Evolutionary conservation across 305 asterid species (phyloP), one percentile per base, ranked within the genome.

Genomic region (Lippia alba): DNA sequence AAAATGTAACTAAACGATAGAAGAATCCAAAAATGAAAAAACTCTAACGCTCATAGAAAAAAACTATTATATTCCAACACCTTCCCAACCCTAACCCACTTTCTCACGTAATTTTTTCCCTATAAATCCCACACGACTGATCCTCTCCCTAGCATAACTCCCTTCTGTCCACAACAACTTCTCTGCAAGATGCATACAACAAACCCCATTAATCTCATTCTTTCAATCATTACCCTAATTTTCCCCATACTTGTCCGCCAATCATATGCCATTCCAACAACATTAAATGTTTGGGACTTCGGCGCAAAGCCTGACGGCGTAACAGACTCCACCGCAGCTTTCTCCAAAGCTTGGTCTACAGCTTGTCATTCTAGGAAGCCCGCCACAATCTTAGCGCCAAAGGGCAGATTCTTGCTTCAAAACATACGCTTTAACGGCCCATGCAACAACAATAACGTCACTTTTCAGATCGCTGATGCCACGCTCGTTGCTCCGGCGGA

Each of bases 261-360:
- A n/a, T n/a, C n/a, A n/a, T n/a, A n/a, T n/a, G n/a, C n/a, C n/a
- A 9, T 39, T 4, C 12, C 56, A 4, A 34, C 59, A 48, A 60
- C 72, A 1, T 77, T 67, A 74, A 83, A 78, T 32, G 82, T 87
- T 30, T 15, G 71, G 15, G 67, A 64, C 0, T 78, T 79, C 0
- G 94, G 89, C 7, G 91, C 94, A 20, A 81, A 76, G 56, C 75
- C 89, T 1, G 70, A 85, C 32, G 87, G 83, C 0, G 59, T 46
- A 69, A 74, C 76, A 0, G 94, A 87, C 57, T 74, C 89, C 54
- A 81, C 87, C 0, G 16, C 34, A 6, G 51, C 89, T 0, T 74
- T 88, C 36, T 61, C 32, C 9, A 74, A 49, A 24, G 85, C 91
- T 16, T 88, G 94, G 94, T 66, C 83, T 46, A 69, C 78, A 3